phyloP scores from a whole-genome alignment of 768 basidiomycete species.

The Macrolepiota albuminosa region DNA sequence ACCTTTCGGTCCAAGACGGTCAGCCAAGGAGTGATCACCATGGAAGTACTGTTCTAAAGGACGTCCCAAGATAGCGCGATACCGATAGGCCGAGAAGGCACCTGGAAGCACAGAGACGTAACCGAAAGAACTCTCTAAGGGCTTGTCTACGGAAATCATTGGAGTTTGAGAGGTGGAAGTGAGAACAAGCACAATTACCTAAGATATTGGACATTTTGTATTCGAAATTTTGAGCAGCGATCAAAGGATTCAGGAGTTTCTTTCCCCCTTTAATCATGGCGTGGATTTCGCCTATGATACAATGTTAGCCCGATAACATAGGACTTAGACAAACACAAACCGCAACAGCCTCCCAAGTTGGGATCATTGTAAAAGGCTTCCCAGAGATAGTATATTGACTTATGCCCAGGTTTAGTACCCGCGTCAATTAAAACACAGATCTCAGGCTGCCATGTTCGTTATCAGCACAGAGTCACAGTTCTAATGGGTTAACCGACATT shows the following conservation, averaged over 20 bases:
- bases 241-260: constrained; percentile 87
- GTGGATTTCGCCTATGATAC: constrained; percentile 65
- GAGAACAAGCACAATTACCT: constrained; percentile 32
- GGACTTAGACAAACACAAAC: constrained; percentile 25
- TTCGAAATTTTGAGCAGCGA: constrained; percentile 96
- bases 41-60: constrained; percentile 86
- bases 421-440: constrained; percentile 91
- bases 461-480: background rate
- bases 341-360: constrained; percentile 83
- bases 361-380: constrained; percentile 83
- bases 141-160: constrained; percentile 58
- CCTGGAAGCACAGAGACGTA: constrained; percentile 95
- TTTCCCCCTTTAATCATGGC: constrained; percentile 93
- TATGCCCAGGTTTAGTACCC: constrained; percentile 95
- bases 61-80: constrained; percentile 83
- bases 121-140: constrained; percentile 91
- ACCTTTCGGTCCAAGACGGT: constrained; percentile 88
- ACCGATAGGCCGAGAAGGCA: constrained; percentile 97
- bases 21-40: constrained; percentile 85
- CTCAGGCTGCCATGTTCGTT: constrained; percentile 56
- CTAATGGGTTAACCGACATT: constrained; percentile 40
- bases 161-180: background rate
- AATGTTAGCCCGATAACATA: background rate
- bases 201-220: constrained; percentile 99
- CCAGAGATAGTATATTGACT: constrained; percentile 95